Evolutionary conservation across 257 asterid genomes (phyloP).

Genomic region (Solanum commersonii): DNA sequence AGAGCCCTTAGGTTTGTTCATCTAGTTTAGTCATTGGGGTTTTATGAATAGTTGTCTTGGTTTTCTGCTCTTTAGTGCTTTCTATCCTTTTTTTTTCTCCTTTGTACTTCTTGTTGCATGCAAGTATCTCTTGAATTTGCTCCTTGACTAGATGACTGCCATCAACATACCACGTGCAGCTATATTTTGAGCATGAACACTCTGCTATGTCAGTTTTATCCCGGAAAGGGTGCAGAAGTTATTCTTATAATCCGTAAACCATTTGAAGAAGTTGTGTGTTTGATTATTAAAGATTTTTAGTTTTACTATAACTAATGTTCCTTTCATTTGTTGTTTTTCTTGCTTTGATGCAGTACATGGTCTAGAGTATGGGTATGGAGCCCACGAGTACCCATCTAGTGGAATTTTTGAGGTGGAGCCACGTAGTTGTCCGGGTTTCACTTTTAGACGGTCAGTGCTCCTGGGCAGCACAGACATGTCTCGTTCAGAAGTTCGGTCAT

Average conservation of each 20-base stretch:
- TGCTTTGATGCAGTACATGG: conserved; percentile 53
- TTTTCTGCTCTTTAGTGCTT: background rate
- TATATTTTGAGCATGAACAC: background rate
- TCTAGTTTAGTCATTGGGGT: background rate
- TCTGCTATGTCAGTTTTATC: background rate
- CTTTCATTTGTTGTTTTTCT: background rate
- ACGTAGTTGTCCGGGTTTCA: conserved; percentile 80
- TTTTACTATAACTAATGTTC: background rate
- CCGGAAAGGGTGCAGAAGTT: background rate
- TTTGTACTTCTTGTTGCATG: background rate
- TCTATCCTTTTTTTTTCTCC: background rate
- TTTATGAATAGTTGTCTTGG: background rate
- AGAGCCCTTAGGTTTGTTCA: background rate
- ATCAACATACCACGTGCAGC: background rate
- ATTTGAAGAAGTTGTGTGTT: background rate
- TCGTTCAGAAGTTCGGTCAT: conserved; percentile 63
- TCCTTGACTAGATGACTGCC: background rate
- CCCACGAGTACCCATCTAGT: conserved; percentile 80
- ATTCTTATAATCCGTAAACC: background rate
- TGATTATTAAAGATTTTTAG: background rate
- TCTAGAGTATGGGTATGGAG: conserved; percentile 84
- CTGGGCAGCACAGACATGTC: conserved; percentile 76
- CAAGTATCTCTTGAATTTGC: background rate
- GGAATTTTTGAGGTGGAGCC: conserved; percentile 96
- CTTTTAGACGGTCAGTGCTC: conserved; percentile 66